Evolutionary conservation across 1,139 yeast genomes (phyloP).

Genomic region (Blastobotrys indianensis): DNA sequence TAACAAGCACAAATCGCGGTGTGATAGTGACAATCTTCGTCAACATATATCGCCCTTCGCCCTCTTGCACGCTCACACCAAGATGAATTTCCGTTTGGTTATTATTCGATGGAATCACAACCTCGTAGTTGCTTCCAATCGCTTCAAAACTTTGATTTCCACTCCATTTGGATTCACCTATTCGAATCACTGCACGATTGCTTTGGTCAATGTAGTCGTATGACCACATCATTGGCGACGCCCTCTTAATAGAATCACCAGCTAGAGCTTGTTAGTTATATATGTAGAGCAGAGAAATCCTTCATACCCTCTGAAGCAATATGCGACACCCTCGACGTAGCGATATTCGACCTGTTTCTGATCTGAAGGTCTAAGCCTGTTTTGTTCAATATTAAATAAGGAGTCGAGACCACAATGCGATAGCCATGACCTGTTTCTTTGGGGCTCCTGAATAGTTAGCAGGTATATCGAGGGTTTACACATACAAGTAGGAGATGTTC

Average conservation of each 20-base stretch:
- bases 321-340: constrained; percentile 31
- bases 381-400: constrained; percentile 75
- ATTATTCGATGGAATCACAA: constrained; percentile 51
- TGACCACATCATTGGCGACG: constrained; percentile 77
- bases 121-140: constrained; percentile 73
- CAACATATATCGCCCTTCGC: constrained; percentile 76
- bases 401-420: constrained; percentile 64
- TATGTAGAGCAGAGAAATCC: constrained; percentile 6
- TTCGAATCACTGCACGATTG: constrained; percentile 62
- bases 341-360: constrained; percentile 50
- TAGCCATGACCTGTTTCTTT: constrained; percentile 20
- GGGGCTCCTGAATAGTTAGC: constrained; percentile 22
- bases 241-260: constrained; percentile 28
- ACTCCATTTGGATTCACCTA: constrained; percentile 75
- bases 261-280: constrained; percentile 12
- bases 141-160: constrained; percentile 80
- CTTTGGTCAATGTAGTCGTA: constrained; percentile 58
- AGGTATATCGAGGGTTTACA: constrained; percentile 4
- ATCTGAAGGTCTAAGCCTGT: constrained; percentile 65
- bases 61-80: constrained; percentile 73
- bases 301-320: constrained; percentile 12
- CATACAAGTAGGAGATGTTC: constrained; percentile 54
- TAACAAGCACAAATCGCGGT: constrained; percentile 75
- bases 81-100: constrained; percentile 64
- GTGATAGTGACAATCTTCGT: constrained; percentile 74